Evolutionary conservation across 805 yeast genomes (phyloP), one percentile per base, ranked within the genome.

Genomic region (Scheffersomyces coipomensis): DNA sequence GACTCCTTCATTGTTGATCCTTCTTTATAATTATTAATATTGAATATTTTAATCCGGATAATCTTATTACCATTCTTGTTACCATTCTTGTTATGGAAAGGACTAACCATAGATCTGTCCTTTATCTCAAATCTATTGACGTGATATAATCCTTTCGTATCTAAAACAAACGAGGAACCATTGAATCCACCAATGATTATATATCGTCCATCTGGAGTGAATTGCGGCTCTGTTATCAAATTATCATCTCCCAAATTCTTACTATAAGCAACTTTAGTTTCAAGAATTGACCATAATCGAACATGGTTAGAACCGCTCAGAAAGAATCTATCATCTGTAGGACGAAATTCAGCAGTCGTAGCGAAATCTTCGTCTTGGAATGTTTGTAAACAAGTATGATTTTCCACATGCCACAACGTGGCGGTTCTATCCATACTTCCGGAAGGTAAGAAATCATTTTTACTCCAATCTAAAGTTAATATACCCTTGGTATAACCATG

Each of bases 351-450:
- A 3, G 86, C 85, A 9, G 83, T 68, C 0, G 96, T 85, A 3
- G 88, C 95, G 58, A 88, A 84, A 56, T 87, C 95, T n/a, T 80
- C 75, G 54, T 88, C 90, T 10, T 60, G 56, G 51, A 85, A 89
- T 1, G 80, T 71, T 34, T 83, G 74, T n/a, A 90, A 64, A 37
- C 87, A 79, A 12, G 67, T 72, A 2, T 62, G 63, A 34, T 90
- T 71, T 29, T 85, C 87, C 10, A 84, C 75, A 57, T 90, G 95
- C 97, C 97, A 90, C 34, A 90, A 64, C 46, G 78, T 77, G 2
- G 81, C 95, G 0, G 93, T 83, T 45, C 78, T 75, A 61, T 90
- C 98, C 83, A 86, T 85, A 1, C 95, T 85, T 3, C 93, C 82
- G 0, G 91, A 73, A 1, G 88, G 56, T 22, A 91, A 56, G 49